Evolutionary conservation across 805 yeast genomes (phyloP), one percentile per base, ranked within the genome.

Genomic region (Maudiozyma turicensis): DNA sequence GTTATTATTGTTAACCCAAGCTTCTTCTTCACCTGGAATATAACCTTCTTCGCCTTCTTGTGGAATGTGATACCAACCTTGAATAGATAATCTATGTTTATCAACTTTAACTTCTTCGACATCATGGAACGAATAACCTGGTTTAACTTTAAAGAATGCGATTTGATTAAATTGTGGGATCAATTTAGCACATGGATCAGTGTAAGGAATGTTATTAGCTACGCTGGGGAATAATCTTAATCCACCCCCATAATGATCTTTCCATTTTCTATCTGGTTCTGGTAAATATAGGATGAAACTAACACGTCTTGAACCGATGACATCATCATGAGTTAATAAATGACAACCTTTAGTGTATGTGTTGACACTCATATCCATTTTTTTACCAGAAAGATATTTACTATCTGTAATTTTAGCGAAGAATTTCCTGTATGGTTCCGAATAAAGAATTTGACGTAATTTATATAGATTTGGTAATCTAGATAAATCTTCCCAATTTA

Each of bases 1-100:
- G 0, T 85, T 83, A 56, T 83, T 89, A 1, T 86, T 81, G 37
- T 72, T 78, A 8, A 65, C 58, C 69, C 69, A 66, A 42, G 57
- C 55, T 59, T 83, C 91, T 64, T 87, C 89, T 61, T 88, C 96
- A 6, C 95, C 95, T 37, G 78, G 80, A 15, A 81, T 75, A 60
- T 66, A 91, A 0, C 97, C 98, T 34, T 77, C 81, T 67, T 93
- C 99, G 8, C 95, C 97, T 9, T 70, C 71, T 64, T 93, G 98
- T 3, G 99, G 99, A 47, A 90, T 86, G 66, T 93, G 99, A 63
- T 91, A 95, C 99, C 99, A 95, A 1, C 99, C 99, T 60, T 93
- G 96, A 52, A 93, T 87, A 0, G 96, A 86, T 35, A 93, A 71
- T 60, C 99, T 76, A 54, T 89, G 95, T 61, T 84, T 86, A 61